Conservation (phyloP, 192 early-diverging fungal genomes). For the Linnemannia hyalina region DNA sequence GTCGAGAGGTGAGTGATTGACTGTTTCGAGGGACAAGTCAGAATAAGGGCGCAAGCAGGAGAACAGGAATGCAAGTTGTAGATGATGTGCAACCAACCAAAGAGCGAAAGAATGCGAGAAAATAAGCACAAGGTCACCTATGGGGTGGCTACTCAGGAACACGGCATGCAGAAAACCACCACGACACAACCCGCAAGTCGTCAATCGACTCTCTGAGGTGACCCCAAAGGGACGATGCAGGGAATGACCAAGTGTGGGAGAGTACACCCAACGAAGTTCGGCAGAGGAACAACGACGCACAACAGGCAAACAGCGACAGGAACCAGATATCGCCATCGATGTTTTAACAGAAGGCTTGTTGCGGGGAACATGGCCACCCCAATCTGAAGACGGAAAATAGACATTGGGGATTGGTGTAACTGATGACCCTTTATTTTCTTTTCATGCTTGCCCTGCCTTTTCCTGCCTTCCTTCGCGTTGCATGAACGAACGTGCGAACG, state of each 20-base stretch:
- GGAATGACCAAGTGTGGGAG: no score
- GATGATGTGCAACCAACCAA: no score
- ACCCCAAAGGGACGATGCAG: no score
- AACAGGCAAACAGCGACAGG: neutral
- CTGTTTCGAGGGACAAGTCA: neutral
- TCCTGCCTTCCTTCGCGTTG: constrained; percentile 3
- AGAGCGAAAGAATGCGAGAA: no score
- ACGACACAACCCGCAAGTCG: no score
- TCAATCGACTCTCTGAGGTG: no score
- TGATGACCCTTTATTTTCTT: neutral
- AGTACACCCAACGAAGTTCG: no score
- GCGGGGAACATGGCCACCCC: neutral
- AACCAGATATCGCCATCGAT: neutral
- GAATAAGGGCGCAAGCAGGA: neutral
- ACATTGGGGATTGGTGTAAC: neutral
- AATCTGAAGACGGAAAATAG: neutral
- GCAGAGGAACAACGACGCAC: no score
- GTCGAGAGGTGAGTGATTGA: constrained; percentile 78
- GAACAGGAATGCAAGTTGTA: neutral
- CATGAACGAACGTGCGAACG: neutral
- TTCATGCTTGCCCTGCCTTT: neutral
- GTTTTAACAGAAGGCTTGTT: neutral
- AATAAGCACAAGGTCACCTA: no score
- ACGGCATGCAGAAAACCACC: no score
- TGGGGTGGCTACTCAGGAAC: no score